Percentiles rank a stretch among this genome's conserved stretches.
phyloP scores from a whole-genome alignment of 768 basidiomycete species.

The Suillus variegatus region DNA sequence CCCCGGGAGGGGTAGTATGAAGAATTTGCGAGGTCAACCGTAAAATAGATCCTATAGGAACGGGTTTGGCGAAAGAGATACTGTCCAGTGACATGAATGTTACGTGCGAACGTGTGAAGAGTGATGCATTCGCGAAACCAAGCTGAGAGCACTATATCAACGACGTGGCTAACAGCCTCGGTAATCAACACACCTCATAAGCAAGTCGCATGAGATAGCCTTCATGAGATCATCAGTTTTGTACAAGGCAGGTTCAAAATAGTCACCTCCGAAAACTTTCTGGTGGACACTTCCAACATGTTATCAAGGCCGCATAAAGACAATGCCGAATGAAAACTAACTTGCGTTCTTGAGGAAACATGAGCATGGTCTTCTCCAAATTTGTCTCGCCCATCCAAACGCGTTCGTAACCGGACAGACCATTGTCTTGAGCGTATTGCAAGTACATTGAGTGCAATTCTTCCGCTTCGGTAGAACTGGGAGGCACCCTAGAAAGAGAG shows the following conservation, averaged over 20 bases:
- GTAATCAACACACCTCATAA: slow-evolving; percentile 52
- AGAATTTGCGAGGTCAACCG: slow-evolving; percentile 71
- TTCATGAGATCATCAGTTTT: slow-evolving; percentile 13
- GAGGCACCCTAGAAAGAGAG: slow-evolving; percentile 73
- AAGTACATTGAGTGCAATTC: slow-evolving; percentile 72
- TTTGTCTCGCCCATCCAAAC: slow-evolving; percentile 79
- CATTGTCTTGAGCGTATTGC: slow-evolving; percentile 47
- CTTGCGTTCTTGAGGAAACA: slow-evolving; percentile 89
- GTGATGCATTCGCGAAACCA: slow-evolving; percentile 67
- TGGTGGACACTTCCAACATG: slow-evolving; percentile 60
- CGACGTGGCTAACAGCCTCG: not conserved
- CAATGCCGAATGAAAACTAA: slow-evolving; percentile 33
- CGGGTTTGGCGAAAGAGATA: slow-evolving; percentile 77
- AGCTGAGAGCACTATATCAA: slow-evolving; percentile 43
- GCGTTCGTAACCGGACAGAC: slow-evolving; percentile 38
- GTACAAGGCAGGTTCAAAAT: not conserved
- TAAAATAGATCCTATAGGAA: slow-evolving; percentile 83
- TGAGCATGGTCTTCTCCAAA: slow-evolving; percentile 68
- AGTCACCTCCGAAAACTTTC: slow-evolving; percentile 76
- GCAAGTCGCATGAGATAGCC: slow-evolving; percentile 66
- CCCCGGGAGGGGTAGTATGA: slow-evolving; percentile 42
- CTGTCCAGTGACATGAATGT: slow-evolving; percentile 78
- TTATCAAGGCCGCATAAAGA: slow-evolving; percentile 1
- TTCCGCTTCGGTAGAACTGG: slow-evolving; percentile 66
- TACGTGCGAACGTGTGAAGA: slow-evolving; percentile 68